These are phyloP conservation scores for Drechslerella coelobrocha DNA, from an alignment of 2,329 filamentous ascomycete species.

Conservation along the genomic window DNA sequence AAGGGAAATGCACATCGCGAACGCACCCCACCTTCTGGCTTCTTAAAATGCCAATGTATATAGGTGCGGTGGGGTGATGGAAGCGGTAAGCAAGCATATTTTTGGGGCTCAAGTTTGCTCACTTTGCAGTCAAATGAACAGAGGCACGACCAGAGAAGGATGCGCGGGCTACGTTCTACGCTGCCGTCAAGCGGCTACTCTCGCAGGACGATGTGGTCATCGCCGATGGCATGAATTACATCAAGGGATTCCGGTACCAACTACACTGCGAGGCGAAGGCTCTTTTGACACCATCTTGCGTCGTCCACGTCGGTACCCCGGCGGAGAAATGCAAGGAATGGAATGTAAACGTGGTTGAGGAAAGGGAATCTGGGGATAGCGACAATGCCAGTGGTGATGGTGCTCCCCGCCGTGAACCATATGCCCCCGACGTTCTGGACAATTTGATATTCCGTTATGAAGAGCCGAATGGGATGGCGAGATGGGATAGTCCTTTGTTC, in stretches of 20 bases:
- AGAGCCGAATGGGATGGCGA: conserved; percentile 82
- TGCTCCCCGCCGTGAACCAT: conserved; percentile 58
- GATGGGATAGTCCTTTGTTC: conserved; percentile 85
- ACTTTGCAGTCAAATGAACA: conserved; percentile 27
- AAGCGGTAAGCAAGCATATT: too few species aligned
- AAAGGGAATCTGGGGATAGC: conserved; percentile 51
- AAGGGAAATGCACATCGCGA: background rate
- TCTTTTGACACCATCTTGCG: conserved; percentile 74
- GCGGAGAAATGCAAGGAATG: conserved; percentile 61
- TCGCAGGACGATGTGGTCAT: conserved; percentile 77
- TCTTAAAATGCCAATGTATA: too few species aligned
- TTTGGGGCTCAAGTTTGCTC: conserved; percentile 29
- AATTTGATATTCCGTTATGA: conserved; percentile 83
- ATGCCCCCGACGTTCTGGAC: conserved; percentile 71
- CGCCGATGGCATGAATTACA: conserved; percentile 82
- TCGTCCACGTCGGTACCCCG: conserved; percentile 65
- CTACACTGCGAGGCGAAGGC: conserved; percentile 85
- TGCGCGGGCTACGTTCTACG: conserved; percentile 76
- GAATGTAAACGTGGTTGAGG: conserved; percentile 64
- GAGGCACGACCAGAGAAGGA: conserved; percentile 71
- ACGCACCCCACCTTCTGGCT: background rate
- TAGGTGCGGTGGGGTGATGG: too few species aligned
- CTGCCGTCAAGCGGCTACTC: conserved; percentile 77
- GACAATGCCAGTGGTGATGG: conserved; percentile 53
- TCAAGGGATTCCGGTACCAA: conserved; percentile 89